A percentile compares a stretch with the other conserved stretches of the same genome.
Conservation (phyloP, 805 yeast genomes). For the Nakazawaea molendinolei region DNA sequence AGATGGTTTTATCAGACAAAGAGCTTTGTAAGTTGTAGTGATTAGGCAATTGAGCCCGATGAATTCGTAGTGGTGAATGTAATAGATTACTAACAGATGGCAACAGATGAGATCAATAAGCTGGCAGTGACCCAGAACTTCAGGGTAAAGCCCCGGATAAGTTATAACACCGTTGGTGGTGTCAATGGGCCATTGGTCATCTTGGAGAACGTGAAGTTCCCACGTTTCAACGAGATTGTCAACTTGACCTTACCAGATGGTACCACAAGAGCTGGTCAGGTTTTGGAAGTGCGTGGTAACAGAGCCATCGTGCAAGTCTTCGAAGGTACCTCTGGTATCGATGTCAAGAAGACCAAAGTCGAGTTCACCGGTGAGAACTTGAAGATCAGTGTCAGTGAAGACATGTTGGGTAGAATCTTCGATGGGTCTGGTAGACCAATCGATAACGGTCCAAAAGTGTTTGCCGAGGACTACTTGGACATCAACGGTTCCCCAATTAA, state of each 20-base stretch:
- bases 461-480: constrained; percentile 97
- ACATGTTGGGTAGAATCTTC: constrained; percentile 94
- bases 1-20: constrained; percentile 29
- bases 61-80: too few relatives aligned
- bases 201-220: constrained; percentile 77
- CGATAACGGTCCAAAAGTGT: constrained; percentile 96
- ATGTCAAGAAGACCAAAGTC: constrained; percentile 94
- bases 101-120: constrained; percentile 67
- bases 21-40: constrained; percentile 30
- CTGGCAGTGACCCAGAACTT: constrained; percentile 90
- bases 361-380: constrained; percentile 95
- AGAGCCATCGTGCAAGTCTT: constrained; percentile 98
- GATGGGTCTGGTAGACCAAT: constrained; percentile 99
- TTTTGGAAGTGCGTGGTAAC: constrained; percentile 93
- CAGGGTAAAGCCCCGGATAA: constrained; percentile 83
- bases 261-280: constrained; percentile 91
- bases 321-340: constrained; percentile 98
- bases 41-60: neutral
- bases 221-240: constrained; percentile 94
- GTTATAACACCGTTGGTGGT: constrained; percentile 96
- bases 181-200: constrained; percentile 98
- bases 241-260: constrained; percentile 97
- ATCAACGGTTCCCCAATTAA: constrained; percentile 98
- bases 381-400: constrained; percentile 93
- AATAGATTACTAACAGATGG: neutral